phyloP scores from a whole-genome alignment of 257 asterid species.

The Asclepias syriaca region DNA sequence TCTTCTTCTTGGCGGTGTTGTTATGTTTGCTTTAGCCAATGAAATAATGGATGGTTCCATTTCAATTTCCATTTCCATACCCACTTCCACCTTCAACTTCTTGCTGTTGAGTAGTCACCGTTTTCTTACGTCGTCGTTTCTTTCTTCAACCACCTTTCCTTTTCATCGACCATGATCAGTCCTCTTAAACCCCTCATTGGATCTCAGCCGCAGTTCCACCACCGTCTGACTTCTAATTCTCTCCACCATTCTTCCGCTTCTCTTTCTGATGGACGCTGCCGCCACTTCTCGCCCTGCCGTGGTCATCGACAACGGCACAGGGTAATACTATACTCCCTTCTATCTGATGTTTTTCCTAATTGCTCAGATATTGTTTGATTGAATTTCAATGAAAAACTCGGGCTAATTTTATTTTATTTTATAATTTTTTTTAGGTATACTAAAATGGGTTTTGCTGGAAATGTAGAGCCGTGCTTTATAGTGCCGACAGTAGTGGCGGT shows the following conservation, averaged over 20 bases:
- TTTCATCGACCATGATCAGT: slow-evolving; percentile 50
- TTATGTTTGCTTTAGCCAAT: background rate
- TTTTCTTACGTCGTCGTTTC: slow-evolving; percentile 35
- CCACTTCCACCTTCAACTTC: slow-evolving; percentile 10
- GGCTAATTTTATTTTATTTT: slow-evolving; percentile 1
- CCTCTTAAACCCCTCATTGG: slow-evolving; percentile 40
- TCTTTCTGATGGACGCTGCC: slow-evolving; percentile 63
- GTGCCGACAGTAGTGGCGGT: slow-evolving; percentile 79
- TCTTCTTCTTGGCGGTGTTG: background rate
- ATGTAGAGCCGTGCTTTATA: slow-evolving; percentile 85
- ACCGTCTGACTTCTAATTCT: slow-evolving; percentile 2
- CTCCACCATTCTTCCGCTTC: slow-evolving; percentile 1
- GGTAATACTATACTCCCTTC: slow-evolving; percentile 31
- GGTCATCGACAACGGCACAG: slow-evolving; percentile 95
- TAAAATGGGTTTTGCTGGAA: slow-evolving; percentile 96
- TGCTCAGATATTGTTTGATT: slow-evolving; percentile 25
- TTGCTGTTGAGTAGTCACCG: slow-evolving; percentile 15
- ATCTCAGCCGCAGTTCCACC: slow-evolving; percentile 44
- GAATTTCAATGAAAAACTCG: slow-evolving; percentile 19
- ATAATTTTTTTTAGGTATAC: slow-evolving; percentile 50
- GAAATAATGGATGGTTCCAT: slow-evolving; percentile 20
- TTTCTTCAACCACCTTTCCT: slow-evolving; percentile 15
- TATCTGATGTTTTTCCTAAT: background rate
- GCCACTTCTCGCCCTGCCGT: slow-evolving; percentile 80
- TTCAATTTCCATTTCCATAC: background rate